Percentiles rank a stretch among this genome's conserved stretches.
Conservation (phyloP, 2,329 filamentous ascomycete species). For the Cladophialophora yegresii region DNA sequence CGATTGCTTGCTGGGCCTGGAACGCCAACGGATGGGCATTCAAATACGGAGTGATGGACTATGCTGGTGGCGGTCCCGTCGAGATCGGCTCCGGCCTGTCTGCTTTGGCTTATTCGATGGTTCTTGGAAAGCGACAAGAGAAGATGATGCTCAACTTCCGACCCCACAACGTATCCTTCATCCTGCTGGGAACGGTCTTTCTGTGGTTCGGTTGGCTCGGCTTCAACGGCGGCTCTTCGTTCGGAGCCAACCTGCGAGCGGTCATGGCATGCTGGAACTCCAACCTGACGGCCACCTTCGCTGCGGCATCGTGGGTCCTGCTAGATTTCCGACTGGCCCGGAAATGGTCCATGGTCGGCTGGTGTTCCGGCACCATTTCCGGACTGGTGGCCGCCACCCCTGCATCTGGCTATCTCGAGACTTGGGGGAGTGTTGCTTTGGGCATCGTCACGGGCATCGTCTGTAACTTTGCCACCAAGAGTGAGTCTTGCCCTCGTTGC, state of each 20-base stretch:
- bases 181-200: slow-evolving; percentile 90
- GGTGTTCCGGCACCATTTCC: slow-evolving; percentile 86
- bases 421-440: slow-evolving; percentile 64
- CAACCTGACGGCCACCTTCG: slow-evolving; percentile 89
- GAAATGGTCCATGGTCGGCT: slow-evolving; percentile 93
- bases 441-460: slow-evolving; percentile 65
- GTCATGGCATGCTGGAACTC: slow-evolving; percentile 98
- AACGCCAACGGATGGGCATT: slow-evolving; percentile 91
- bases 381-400: slow-evolving; percentile 86
- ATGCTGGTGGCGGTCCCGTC: slow-evolving; percentile 93
- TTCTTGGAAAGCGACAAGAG: slow-evolving; percentile 93
- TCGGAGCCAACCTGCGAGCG: slow-evolving; percentile 90
- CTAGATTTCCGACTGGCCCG: slow-evolving; percentile 92
- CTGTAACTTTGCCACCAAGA: slow-evolving; percentile 85
- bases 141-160: slow-evolving; percentile 99
- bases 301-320: slow-evolving; percentile 87
- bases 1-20: slow-evolving; percentile 95
- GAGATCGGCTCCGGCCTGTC: slow-evolving; percentile 94
- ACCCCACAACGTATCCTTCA: slow-evolving; percentile 96
- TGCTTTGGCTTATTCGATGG: slow-evolving; percentile 91
- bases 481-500: slow-evolving; percentile 52
- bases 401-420: slow-evolving; percentile 61
- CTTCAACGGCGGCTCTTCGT: slow-evolving; percentile 95
- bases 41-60: slow-evolving; percentile 90
- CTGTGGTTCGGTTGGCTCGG: slow-evolving; percentile 99